A percentile compares a stretch with the other conserved stretches of the same genome.
Conservation (phyloP, 1,139 yeast species). For the Yamadazyma atmosphaerica region DNA sequence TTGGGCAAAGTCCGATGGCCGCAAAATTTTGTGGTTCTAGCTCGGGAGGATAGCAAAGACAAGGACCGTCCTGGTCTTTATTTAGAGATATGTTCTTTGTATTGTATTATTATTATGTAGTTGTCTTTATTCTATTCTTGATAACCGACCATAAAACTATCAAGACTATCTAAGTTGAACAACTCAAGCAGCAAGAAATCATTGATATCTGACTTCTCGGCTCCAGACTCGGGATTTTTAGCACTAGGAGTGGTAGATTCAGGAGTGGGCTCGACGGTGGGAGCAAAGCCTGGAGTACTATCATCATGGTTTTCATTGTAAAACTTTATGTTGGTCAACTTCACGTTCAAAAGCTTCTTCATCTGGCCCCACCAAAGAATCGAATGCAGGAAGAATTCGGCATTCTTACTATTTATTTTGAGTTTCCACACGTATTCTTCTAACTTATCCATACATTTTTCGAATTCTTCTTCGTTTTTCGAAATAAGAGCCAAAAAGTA, state of each 20-base stretch:
- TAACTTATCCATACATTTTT: conserved; percentile 12
- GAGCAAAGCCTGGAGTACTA: neutral
- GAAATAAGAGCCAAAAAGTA: conserved; percentile 11
- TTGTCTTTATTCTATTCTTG: conserved; percentile 1
- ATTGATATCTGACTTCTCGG: conserved; percentile 1
- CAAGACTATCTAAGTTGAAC: conserved; percentile 12
- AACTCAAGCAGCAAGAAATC: conserved; percentile 14
- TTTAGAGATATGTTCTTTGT: too few relatives aligned
- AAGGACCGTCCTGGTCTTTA: too few relatives aligned
- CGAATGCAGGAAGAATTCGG: conserved; percentile 16
- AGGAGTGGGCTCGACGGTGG: neutral
- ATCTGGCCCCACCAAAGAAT: conserved; percentile 15
- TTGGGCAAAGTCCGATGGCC: neutral
- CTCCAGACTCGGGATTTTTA: neutral
- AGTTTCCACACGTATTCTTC: conserved; percentile 17
- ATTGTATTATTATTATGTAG: neutral
- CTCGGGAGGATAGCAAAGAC: too few relatives aligned
- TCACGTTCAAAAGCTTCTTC: conserved; percentile 5
- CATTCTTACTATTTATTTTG: conserved; percentile 16
- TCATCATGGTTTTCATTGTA: conserved; percentile 5
- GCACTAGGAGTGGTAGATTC: neutral
- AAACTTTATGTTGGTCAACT: conserved; percentile 5
- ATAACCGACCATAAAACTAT: conserved; percentile 12
- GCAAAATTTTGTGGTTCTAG: neutral
- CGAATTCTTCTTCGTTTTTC: conserved; percentile 10